Evolutionary conservation across 257 asterid species (phyloP).

Genomic region (Haberlea rhodopensis): DNA sequence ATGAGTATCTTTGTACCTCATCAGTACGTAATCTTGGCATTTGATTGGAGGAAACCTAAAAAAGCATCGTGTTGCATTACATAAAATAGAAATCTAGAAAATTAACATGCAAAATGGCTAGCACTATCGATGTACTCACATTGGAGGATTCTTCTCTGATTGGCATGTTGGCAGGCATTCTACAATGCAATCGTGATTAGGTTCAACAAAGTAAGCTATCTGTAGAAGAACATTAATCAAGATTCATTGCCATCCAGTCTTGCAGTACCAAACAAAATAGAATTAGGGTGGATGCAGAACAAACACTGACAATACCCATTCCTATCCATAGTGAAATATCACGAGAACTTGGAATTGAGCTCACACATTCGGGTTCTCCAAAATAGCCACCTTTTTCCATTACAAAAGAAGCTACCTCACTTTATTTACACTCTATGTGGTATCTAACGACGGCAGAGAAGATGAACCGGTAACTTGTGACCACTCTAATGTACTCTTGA

Average conservation of each 20-base stretch:
- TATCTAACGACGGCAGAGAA: neutral
- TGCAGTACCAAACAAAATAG: neutral
- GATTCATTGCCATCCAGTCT: constrained; percentile 1
- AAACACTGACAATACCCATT: neutral
- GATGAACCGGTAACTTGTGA: neutral
- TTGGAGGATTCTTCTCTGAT: constrained; percentile 72
- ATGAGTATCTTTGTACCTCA: constrained; percentile 68
- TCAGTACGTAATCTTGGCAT: constrained; percentile 56
- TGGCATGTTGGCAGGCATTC: constrained; percentile 85
- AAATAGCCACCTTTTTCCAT: neutral
- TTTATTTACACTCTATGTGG: neutral
- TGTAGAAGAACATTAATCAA: constrained; percentile 32
- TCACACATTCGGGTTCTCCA: too few species aligned
- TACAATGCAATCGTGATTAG: constrained; percentile 71
- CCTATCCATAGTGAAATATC: neutral
- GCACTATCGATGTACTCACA: constrained; percentile 39
- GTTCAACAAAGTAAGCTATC: constrained; percentile 76
- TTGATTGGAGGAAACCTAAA: constrained; percentile 70
- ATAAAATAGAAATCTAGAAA: neutral
- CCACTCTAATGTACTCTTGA: neutral
- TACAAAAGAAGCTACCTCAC: neutral
- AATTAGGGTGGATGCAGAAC: neutral
- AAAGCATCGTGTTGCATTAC: constrained; percentile 16
- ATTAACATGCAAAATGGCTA: neutral
- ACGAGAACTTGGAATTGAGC: neutral